Evolutionary conservation across 2,329 filamentous ascomycete genomes (phyloP), one percentile per base, ranked within the genome.

Genomic region (Arachnomyces sp.): DNA sequence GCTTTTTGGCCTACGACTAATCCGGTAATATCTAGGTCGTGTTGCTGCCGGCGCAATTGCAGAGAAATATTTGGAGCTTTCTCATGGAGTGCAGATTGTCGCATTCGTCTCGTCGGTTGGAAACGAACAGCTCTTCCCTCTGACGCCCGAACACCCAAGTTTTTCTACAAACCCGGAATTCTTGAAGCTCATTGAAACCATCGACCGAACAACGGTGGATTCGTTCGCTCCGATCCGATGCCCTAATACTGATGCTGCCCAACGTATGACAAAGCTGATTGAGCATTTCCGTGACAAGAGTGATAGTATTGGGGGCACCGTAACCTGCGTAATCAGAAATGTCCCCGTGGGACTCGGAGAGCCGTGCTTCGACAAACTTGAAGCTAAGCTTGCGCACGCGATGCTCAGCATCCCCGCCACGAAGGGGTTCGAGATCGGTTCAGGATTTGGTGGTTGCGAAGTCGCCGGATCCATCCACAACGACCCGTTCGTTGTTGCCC

Each of bases 331-430:
- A 30, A 88, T 96, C 57, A 78, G 85, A 48, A 90, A 93, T 56
- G 78, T 80, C 6, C 92, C 90, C 18, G 76, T 78, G 31, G 90
- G 90, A 0, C 75, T 96, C 2, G 92, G 92, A 44, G 92, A 96
- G 73, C 92, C 90, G 1, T 85, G 80, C 64, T 96, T 98, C 63
- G 86, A 94, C 65, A 96, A 96, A 72, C 74, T 96, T 33, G 89
- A 98, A 71, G 92, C 92, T 6, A 78, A 77, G 60, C 79, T 98
- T 34, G 89, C 80, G 17, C 90, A 96, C 58, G 92, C 86, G 36
- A 96, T 98, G 86, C 76, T 96, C 48, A 87, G 80, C 60, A 95
- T 96, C 54, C 92, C 92, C 4, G 88, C 92, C 3, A 90, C 85
- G 29, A 98, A 96, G 69, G 90, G 84, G 40, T 96, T 96, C 59